Conservation (phyloP, 768 basidiomycete genomes). For the Tylopilus cervinicoccineus region DNA sequence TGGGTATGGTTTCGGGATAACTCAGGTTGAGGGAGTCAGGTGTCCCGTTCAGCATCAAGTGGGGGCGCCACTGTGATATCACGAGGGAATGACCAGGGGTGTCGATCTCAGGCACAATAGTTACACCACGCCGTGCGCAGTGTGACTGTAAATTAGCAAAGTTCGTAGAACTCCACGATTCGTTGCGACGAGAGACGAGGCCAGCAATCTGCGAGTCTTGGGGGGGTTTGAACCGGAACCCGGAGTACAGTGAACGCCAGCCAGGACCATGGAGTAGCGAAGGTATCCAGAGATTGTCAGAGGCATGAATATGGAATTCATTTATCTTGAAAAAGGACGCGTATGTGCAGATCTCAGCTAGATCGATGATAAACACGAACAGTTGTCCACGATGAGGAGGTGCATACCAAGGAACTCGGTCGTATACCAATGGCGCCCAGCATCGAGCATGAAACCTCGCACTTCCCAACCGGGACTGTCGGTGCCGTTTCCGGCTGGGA, state of each 20-base stretch:
- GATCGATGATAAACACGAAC: background rate
- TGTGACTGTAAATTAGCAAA: constrained; percentile 35
- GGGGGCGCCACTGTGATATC: constrained; percentile 44
- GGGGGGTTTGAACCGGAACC: constrained; percentile 39
- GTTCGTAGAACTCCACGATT: constrained; percentile 35
- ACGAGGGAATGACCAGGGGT: constrained; percentile 42
- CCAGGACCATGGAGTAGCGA: constrained; percentile 34
- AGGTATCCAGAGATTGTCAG: constrained; percentile 42
- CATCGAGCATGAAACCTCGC: constrained; percentile 45
- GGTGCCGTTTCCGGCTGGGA: constrained; percentile 33
- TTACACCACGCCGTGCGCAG: constrained; percentile 36
- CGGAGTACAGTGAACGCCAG: constrained; percentile 41
- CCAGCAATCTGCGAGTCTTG: constrained; percentile 30
- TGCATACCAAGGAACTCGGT: constrained; percentile 35
- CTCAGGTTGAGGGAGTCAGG: constrained; percentile 38
- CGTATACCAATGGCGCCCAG: constrained; percentile 43
- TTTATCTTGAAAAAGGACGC: constrained; percentile 45
- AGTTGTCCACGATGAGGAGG: background rate
- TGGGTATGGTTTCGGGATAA: constrained; percentile 40
- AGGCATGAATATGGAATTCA: constrained; percentile 42
- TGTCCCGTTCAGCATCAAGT: constrained; percentile 33
- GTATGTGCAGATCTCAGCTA: constrained; percentile 42
- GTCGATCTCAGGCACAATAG: constrained; percentile 42
- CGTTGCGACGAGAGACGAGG: constrained; percentile 37
- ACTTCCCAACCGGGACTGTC: constrained; percentile 44